Percentiles rank a stretch among this genome's conserved stretches.
Conservation (phyloP, 169 alveolate species). For the Neospora caninum region DNA sequence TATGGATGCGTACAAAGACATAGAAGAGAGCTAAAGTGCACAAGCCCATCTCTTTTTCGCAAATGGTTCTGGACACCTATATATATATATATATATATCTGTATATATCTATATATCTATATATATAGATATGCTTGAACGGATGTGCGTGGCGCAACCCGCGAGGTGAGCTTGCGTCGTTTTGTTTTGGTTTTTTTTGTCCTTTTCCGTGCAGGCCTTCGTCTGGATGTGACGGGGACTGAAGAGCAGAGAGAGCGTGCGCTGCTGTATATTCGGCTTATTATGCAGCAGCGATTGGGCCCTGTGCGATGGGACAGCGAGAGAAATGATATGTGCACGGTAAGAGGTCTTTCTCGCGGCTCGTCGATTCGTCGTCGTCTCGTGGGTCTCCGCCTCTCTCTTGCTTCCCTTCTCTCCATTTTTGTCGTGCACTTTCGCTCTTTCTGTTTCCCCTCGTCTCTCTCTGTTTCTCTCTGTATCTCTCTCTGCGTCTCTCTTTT, state of each 20-base stretch:
- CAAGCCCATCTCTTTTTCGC: too few species aligned
- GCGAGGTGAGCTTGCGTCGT: not conserved
- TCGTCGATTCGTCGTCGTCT: not conserved
- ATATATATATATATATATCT: too few species aligned
- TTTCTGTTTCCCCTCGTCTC: not conserved
- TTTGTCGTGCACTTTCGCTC: not conserved
- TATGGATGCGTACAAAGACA: too few species aligned
- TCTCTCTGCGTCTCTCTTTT: not conserved
- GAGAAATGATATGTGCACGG: constrained; percentile 12
- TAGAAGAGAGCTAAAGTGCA: too few species aligned
- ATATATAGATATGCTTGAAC: too few species aligned
- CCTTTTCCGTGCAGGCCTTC: not conserved
- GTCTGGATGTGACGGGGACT: constrained; percentile 35
- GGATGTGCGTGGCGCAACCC: too few species aligned
- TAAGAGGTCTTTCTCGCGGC: not conserved
- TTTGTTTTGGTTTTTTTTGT: not conserved
- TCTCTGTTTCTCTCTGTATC: not conserved
- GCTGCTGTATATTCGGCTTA: constrained; percentile 50
- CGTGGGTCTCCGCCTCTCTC: not conserved
- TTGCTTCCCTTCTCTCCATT: not conserved
- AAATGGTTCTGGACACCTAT: too few species aligned
- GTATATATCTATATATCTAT: too few species aligned
- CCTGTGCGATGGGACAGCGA: constrained; percentile 41
- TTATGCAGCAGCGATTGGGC: constrained; percentile 46
- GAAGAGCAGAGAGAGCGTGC: constrained; percentile 17